Conservation (phyloP, 2,329 filamentous ascomycete species). For the Hirsutella rhossiliensis region DNA sequence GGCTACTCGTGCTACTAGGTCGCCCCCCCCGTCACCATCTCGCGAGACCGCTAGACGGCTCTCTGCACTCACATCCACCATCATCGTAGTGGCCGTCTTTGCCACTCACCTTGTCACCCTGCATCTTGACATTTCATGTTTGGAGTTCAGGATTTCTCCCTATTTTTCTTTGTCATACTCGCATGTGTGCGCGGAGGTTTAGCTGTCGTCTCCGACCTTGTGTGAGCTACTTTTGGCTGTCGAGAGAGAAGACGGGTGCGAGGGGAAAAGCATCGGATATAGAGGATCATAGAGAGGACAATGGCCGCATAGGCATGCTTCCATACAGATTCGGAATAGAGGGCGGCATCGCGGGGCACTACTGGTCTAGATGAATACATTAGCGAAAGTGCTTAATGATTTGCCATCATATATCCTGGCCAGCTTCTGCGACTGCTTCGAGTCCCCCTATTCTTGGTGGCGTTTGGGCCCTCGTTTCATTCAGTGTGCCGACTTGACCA, state of each 20-base stretch:
- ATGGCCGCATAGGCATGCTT: too few species aligned
- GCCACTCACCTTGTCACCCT: background rate
- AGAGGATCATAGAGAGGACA: too few species aligned
- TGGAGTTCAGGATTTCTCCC: slow-evolving; percentile 4
- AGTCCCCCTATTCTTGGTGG: too few species aligned
- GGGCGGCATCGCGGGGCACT: too few species aligned
- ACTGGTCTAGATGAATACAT: background rate
- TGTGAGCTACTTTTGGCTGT: background rate
- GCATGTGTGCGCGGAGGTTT: background rate
- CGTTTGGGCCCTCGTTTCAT: too few species aligned
- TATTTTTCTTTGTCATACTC: background rate
- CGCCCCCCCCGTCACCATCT: background rate
- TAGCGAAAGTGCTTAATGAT: background rate
- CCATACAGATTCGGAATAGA: too few species aligned
- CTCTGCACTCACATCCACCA: background rate
- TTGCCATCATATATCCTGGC: too few species aligned
- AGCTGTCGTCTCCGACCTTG: background rate
- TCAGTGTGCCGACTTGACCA: too few species aligned
- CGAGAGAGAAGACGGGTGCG: too few species aligned
- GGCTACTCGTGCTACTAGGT: slow-evolving; percentile 47
- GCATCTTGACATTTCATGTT: slow-evolving; percentile 3
- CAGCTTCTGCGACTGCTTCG: too few species aligned
- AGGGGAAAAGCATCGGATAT: too few species aligned
- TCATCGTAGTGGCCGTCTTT: background rate
- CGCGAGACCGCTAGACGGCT: background rate